phyloP scores from a whole-genome alignment of 176 grass and related monocot species.

The Oropetium thomaeum region DNA sequence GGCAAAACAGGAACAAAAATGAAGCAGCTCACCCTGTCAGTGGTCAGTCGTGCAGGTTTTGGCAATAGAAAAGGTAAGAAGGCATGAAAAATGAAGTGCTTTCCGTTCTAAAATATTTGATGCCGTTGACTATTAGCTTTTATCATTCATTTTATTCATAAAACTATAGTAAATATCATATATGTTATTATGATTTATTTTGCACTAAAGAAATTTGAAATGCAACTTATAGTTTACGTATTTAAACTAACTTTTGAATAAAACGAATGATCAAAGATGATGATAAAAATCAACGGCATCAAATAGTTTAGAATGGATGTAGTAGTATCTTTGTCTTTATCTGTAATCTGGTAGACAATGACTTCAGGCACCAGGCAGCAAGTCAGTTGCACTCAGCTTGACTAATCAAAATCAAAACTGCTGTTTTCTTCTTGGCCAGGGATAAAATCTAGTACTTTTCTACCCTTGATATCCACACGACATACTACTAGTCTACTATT shows the following conservation, averaged over 20 bases:
- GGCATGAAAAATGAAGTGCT: neutral
- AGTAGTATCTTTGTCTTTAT: neutral
- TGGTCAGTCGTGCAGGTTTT: neutral
- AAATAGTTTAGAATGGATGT: no score
- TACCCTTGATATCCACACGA: neutral
- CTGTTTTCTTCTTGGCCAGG: neutral
- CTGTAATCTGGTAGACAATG: neutral
- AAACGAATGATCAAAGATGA: no score
- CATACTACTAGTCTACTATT: neutral
- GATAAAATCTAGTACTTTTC: neutral
- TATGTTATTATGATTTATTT: no score
- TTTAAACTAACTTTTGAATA: no score
- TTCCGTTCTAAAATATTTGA: no score
- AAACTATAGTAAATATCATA: no score
- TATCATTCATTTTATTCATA: no score
- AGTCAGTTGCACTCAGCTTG: neutral
- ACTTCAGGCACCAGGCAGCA: neutral
- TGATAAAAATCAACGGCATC: no score
- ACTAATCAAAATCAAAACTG: neutral
- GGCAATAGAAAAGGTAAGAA: neutral
- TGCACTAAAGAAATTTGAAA: no score
- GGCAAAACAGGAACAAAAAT: neutral
- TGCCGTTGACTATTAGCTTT: no score
- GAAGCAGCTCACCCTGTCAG: neutral
- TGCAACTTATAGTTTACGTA: no score